Evolutionary conservation across 2,329 filamentous ascomycete species (phyloP), one percentile per base, ranked within the genome.

Genomic region (Aspergillus sp.): DNA sequence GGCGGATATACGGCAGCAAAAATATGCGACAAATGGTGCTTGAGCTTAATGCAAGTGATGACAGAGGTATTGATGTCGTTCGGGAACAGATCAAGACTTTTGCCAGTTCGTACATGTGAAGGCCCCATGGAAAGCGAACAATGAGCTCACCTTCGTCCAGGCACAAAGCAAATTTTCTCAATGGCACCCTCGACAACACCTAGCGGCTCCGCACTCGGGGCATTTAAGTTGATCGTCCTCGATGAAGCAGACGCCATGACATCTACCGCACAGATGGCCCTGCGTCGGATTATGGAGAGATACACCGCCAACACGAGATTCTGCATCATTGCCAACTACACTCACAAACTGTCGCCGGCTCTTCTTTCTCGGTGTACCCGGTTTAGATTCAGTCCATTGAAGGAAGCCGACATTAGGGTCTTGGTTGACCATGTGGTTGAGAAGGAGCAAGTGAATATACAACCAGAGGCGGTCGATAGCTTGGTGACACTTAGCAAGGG

Each of bases 191-290:
- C 65, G 35, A 46, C 59, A 13, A 61, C 67, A 34, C 70, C 77
- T 29, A 46, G 45, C 13, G 65, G 67, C 9, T 68, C 72, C 5
- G 69, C 70, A 5, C 69, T 91, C 27, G 88, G 87, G 0, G 80
- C 80, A 4, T 98, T 86, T 75, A 98, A 98, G 73, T 82, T 98
- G 55, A 97, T 98, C 62, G 88, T 98, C 43, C 81, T 98, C 5
- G 93, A 98, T 67, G 93, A 98, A 73, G 93, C 93, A n/a, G 93
- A 98, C 66, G 93, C 93, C 42, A 98, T 98, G 93, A 98, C 93
- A n/a, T 86, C 88, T 42, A 94, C 91, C 0, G 93, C 93, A 5
- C 93, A 98, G 69, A 98, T 98, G 91, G 93, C 93, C 0, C 75
- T 98, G 43, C 81, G 93, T 49, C 78, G 93, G 38, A 97, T 98